A percentile compares a stretch with the other conserved stretches of the same genome.
Conservation (phyloP, 345 rosid genomes). For the Cardiospermum halicacabum region DNA sequence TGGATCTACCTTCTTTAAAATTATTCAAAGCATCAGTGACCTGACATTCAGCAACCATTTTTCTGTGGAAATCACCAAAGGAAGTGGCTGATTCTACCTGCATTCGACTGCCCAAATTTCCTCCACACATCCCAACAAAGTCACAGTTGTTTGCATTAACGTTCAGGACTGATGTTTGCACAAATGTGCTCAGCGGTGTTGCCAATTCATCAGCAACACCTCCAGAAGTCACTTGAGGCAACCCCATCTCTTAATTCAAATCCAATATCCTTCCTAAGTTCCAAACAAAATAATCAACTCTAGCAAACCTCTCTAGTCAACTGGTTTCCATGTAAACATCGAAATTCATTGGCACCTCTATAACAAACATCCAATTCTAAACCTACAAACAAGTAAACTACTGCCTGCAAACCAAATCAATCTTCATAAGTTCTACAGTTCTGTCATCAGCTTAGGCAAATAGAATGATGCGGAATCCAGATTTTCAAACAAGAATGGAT, state of each 20-base stretch:
- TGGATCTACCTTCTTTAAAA: slow-evolving; percentile 23
- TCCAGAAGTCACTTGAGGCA: slow-evolving; percentile 52
- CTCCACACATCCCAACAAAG: slow-evolving; percentile 35
- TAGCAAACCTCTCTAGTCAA: neutral
- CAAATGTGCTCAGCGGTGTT: slow-evolving; percentile 29
- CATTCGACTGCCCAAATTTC: slow-evolving; percentile 26
- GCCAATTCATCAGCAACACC: slow-evolving; percentile 34
- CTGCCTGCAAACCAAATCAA: slow-evolving; percentile 40
- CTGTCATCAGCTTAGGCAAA: slow-evolving; percentile 9
- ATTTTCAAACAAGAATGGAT: slow-evolving; percentile 16
- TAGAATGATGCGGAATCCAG: slow-evolving; percentile 11
- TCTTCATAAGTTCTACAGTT: slow-evolving; percentile 25
- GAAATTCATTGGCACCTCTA: neutral
- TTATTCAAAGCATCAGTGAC: slow-evolving; percentile 25
- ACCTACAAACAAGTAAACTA: neutral
- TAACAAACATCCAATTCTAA: slow-evolving; percentile 4
- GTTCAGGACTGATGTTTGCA: slow-evolving; percentile 30
- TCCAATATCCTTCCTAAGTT: slow-evolving; percentile 4
- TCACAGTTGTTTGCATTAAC: slow-evolving; percentile 32
- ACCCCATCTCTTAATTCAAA: slow-evolving; percentile 40
- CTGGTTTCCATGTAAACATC: neutral
- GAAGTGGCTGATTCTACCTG: slow-evolving; percentile 30
- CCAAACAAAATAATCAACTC: slow-evolving; percentile 1
- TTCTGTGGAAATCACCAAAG: slow-evolving; percentile 35
- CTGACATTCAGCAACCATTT: slow-evolving; percentile 24